Percentiles rank a stretch among this genome's conserved stretches.
Evolutionary conservation across 495 filamentous ascomycete genomes (phyloP).

Genomic region (Podospora pseudocomata): DNA sequence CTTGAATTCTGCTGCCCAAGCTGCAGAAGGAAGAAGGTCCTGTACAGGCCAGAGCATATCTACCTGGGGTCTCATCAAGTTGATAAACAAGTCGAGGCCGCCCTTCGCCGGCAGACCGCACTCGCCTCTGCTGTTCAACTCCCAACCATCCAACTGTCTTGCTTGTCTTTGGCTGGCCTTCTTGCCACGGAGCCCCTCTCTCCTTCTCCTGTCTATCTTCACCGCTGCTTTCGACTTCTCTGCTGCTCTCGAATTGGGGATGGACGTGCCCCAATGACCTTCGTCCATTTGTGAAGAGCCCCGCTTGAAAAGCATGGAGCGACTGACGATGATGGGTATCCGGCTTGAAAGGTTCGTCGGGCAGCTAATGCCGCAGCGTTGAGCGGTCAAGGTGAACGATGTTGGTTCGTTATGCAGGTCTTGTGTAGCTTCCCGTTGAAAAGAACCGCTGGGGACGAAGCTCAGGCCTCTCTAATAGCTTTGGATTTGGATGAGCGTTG

Average conservation of each 20-base stretch:
- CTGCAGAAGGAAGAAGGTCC: neutral
- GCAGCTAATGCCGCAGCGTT: neutral
- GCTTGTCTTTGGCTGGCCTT: neutral
- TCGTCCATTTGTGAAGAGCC: neutral
- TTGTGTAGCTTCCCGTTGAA: slow-evolving; percentile 2
- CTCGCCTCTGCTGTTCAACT: neutral
- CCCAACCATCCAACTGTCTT: neutral
- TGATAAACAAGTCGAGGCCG: neutral
- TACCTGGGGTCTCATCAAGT: neutral
- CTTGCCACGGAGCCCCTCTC: neutral
- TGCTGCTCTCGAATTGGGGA: neutral
- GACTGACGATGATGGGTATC: neutral
- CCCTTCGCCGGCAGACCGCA: neutral
- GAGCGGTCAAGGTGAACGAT: neutral
- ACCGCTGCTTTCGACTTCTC: neutral
- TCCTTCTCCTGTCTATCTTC: neutral
- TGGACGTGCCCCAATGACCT: neutral
- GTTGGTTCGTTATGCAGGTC: slow-evolving; percentile 4
- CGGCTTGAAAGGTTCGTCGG: neutral
- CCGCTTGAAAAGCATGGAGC: neutral
- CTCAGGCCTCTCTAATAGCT: neutral
- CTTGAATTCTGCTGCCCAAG: neutral
- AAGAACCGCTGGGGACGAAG: neutral
- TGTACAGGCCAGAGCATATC: neutral
- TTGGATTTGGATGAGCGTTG: neutral